These are phyloP conservation scores for Mycena olivaceomarginata DNA, from an alignment of 768 basidiomycete genomes.

Conservation along the genomic window DNA sequence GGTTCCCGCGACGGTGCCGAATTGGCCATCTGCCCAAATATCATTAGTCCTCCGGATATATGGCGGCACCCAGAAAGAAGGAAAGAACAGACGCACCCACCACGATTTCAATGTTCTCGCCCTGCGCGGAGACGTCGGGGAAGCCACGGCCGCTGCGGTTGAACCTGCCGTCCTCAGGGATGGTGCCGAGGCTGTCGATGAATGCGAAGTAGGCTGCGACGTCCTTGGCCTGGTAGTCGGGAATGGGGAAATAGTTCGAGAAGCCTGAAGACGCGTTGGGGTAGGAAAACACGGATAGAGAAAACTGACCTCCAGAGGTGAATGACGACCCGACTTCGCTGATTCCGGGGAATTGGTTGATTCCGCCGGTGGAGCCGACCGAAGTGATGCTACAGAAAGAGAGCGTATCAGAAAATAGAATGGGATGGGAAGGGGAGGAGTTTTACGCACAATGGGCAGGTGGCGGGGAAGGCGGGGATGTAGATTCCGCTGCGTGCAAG, in stretches of 20 bases:
- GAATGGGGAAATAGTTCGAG: slow-evolving; percentile 58
- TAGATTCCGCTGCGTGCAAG: not conserved
- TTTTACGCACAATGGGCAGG: slow-evolving; percentile 20
- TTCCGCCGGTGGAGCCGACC: slow-evolving; percentile 48
- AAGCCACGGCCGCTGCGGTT: slow-evolving; percentile 37
- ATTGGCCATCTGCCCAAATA: slow-evolving; percentile 2
- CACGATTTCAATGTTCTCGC: slow-evolving; percentile 47
- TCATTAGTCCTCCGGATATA: slow-evolving; percentile 13
- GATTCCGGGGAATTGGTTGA: slow-evolving; percentile 8
- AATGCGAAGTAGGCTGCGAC: slow-evolving; percentile 37
- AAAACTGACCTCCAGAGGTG: slow-evolving; percentile 62
- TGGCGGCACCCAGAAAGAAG: slow-evolving; percentile 6
- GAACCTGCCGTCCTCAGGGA: slow-evolving; percentile 49
- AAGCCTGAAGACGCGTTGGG: slow-evolving; percentile 58
- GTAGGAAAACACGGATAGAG: not conserved
- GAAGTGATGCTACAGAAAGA: slow-evolving; percentile 14
- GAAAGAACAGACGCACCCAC: slow-evolving; percentile 6
- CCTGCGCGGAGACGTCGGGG: slow-evolving; percentile 69
- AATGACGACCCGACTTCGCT: slow-evolving; percentile 61
- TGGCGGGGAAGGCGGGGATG: slow-evolving; percentile 7
- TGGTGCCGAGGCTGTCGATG: slow-evolving; percentile 28
- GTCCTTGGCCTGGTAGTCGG: slow-evolving; percentile 40
- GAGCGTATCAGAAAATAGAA: slow-evolving; percentile 19
- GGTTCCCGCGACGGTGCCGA: slow-evolving; percentile 59
- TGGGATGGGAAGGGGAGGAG: slow-evolving; percentile 18